Evolutionary conservation across 2,329 filamentous ascomycete species (phyloP), one percentile per base, ranked within the genome.

Genomic region (Aspergillus ochraceus): DNA sequence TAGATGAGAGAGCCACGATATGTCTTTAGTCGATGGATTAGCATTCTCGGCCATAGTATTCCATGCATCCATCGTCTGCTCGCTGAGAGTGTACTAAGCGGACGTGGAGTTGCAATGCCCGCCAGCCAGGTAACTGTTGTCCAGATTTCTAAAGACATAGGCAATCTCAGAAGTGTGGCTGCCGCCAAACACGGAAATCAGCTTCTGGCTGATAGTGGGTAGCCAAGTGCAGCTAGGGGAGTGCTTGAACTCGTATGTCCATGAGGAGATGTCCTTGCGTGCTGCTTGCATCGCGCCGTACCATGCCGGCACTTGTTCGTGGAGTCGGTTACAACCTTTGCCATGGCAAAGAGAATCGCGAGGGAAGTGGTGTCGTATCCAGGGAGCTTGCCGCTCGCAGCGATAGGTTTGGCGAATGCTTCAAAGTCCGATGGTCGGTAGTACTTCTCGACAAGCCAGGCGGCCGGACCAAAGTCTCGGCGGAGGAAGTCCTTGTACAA

Each of bases 231-330:
- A 69, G 9, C 59, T 67, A 10, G 58, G 14, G 4, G 56, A 63
- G 45, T 68, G 67, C 6, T 54, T 61, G 50, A 66, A 70, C 42
- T 66, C 51, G 36, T 69, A 69, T 2, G 55, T 58, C 65, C 65
- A 70, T 11, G 56, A 51, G 10, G 64, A 59, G 12, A 64, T 58
- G 5, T 58, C 59, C 1, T 68, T 66, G 19, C 29, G 55, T 8
- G 54, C 32, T 12, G 61, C 54, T 8, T 39, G 32, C 2, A 51
- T 26, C 1, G 59, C 59, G 49, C 60, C 60, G n/a, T 59, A 39
- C 14, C 60, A 68, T 36, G 54, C 61, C 2, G 64, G 52, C 66
- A 68, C 39, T 52, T 64, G 54, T 60, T 66, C 3, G 51, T 52
- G 17, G 57, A 45, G 45, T 64, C 60, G 5, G 62, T 64, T 2